phyloP scores from a whole-genome alignment of 2,329 filamentous ascomycete species.

The Zymoseptoria brevis region DNA sequence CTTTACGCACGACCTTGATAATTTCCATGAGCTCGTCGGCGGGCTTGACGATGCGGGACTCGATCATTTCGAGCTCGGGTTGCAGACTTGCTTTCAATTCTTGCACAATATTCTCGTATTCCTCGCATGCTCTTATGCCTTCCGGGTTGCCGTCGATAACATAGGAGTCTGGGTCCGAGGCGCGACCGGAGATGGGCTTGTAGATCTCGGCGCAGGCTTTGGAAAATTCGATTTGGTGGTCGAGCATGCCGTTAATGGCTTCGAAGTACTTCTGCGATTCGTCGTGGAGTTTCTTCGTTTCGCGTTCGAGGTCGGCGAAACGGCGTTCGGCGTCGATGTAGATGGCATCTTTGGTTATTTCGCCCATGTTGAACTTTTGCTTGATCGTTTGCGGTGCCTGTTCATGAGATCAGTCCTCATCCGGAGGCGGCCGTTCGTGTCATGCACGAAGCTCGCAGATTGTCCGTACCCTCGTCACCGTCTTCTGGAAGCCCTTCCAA shows the following conservation, averaged over 20 bases:
- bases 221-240: slow-evolving; percentile 96
- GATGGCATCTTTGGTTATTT: slow-evolving; percentile 88
- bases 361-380: slow-evolving; percentile 87
- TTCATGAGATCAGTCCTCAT: slow-evolving; percentile 13
- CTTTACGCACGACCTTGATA: slow-evolving; percentile 90
- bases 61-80: slow-evolving; percentile 96
- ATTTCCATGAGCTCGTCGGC: slow-evolving; percentile 90
- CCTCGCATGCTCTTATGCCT: slow-evolving; percentile 89
- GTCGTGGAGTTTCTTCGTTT: slow-evolving; percentile 95
- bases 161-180: slow-evolving; percentile 83
- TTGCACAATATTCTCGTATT: slow-evolving; percentile 85
- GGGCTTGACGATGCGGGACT: slow-evolving; percentile 79
- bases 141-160: slow-evolving; percentile 80
- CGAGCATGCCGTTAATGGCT: slow-evolving; percentile 95
- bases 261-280: slow-evolving; percentile 97
- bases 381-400: slow-evolving; percentile 87
- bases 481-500: slow-evolving; percentile 93
- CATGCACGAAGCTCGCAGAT: not conserved
- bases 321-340: slow-evolving; percentile 91
- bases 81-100: slow-evolving; percentile 81
- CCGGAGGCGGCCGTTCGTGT: not conserved
- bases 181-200: slow-evolving; percentile 91
- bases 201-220: slow-evolving; percentile 94
- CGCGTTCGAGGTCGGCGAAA: slow-evolving; percentile 80
- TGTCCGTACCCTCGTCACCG: slow-evolving; percentile 65